Conservation (phyloP, 441 rosid genomes). For the Populus hybrid region DNA sequence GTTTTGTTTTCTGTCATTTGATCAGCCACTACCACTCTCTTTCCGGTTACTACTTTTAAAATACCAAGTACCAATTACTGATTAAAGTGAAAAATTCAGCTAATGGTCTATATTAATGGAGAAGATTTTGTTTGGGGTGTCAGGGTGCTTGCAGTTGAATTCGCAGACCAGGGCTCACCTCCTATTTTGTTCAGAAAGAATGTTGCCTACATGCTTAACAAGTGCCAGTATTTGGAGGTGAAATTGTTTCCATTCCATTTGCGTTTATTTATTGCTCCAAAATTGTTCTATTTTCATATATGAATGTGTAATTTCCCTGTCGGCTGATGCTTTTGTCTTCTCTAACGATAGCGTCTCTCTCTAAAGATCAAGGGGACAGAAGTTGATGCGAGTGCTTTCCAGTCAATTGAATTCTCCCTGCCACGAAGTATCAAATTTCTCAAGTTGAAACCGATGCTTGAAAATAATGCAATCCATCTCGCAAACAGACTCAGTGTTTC, state of each 20-base stretch:
- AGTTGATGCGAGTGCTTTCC: constrained; percentile 30
- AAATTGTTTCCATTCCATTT: constrained; percentile 15
- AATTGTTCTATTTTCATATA: neutral
- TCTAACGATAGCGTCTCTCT: constrained; percentile 44
- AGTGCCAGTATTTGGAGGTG: constrained; percentile 59
- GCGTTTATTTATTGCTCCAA: neutral
- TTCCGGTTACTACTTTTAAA: neutral
- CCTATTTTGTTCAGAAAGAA: constrained; percentile 17
- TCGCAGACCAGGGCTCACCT: constrained; percentile 37
- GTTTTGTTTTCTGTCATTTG: neutral
- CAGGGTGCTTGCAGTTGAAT: constrained; percentile 53
- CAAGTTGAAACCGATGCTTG: constrained; percentile 47
- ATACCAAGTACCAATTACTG: neutral
- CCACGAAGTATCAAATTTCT: constrained; percentile 46
- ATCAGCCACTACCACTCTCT: neutral
- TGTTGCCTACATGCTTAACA: constrained; percentile 38
- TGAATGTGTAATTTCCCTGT: neutral
- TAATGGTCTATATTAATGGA: neutral
- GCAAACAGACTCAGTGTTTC: constrained; percentile 28
- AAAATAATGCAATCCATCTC: constrained; percentile 38
- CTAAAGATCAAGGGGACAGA: constrained; percentile 46
- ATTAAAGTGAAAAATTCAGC: neutral
- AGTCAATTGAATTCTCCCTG: constrained; percentile 29
- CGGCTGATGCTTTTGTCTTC: constrained; percentile 13
- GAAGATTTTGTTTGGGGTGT: neutral